phyloP scores from a whole-genome alignment of 2,329 filamentous ascomycete genomes.

The Cercospora sp. region DNA sequence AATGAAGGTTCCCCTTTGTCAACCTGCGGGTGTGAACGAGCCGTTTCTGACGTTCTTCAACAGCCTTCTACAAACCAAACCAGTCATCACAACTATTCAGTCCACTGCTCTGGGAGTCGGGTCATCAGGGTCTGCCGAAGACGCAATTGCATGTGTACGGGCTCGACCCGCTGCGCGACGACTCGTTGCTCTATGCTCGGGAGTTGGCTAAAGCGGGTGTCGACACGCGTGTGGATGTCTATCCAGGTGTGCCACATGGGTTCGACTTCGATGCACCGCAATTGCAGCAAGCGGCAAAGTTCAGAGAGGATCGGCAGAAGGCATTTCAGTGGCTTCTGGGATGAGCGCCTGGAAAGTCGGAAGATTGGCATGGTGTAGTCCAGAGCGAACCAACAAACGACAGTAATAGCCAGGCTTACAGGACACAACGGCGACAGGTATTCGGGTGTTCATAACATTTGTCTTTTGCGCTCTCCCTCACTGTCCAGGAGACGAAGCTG shows the following conservation, averaged over 20 bases:
- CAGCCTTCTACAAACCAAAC: conserved; percentile 10
- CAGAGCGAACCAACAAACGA: not conserved
- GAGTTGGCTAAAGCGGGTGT: conserved; percentile 46
- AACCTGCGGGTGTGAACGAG: not conserved
- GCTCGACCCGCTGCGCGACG: conserved; percentile 51
- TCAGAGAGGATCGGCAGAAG: conserved; percentile 33
- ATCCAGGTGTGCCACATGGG: conserved; percentile 41
- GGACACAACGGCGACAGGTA: not conserved
- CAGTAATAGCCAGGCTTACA: not conserved
- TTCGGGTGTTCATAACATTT: not conserved
- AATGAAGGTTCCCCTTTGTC: not conserved
- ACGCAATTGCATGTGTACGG: conserved; percentile 50
- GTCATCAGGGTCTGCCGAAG: conserved; percentile 45
- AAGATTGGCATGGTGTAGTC: not conserved
- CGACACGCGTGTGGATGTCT: conserved; percentile 47
- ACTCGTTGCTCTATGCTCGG: conserved; percentile 50
- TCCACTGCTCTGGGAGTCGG: conserved; percentile 1
- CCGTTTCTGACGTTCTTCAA: conserved; percentile 35
- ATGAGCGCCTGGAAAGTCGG: not conserved
- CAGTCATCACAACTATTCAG: not conserved
- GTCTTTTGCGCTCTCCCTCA: not conserved
- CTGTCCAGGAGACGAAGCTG: not conserved
- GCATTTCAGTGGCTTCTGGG: conserved; percentile 37
- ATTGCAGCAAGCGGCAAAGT: conserved; percentile 32
- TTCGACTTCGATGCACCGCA: conserved; percentile 21